Base-by-base conservation (phyloP, 352 stramenopile species). In the Phytophthora ohioensis region DNA sequence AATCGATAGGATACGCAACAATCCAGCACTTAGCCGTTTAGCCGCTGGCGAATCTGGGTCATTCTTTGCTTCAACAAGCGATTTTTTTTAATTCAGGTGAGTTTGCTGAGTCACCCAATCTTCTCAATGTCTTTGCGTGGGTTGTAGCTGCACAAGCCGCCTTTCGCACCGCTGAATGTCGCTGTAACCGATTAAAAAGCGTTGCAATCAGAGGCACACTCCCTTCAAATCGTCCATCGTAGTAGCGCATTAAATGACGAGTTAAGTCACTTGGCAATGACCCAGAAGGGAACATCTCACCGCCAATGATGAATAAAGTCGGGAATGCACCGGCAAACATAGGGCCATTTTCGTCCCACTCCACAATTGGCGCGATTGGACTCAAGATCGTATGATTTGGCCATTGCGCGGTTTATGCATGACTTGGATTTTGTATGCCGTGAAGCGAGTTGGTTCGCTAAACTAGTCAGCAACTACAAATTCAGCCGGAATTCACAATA, bases 171-270 rank as follows among this genome's bases (percentile, higher is more conserved):
- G 41, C 41, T 3, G 6, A 8, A 43, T 62, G 39, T 2, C 41
- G 9, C 3, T 62, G 41, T 13, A 41, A 2, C 9, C 53, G 31
- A 11, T 62, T 52, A 5, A 62, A 62, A 17, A 58, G 7, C n/a
- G 35, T 58, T 27, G 35, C 52, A 1, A 58, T 11, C 2, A 58
- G 36, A 5, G 11, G 38, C 1, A 58, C 5, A 11, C 35, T 12
- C 0, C 11, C 17, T 27, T 47, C 52, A 36, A 58, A 58, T 21
- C 52, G 31, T 9, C 52, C 52, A 58, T 47, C 52, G 7, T 36
- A 58, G 9, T 38, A 58, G 3, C 8, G 35, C 36, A 57, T 46
- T 3, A 32, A 35, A 9, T 57, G 51, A 0, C n/a, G 1, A 3
- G 21, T 35, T 4, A 36, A 47, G n/a, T 47, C 27, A 34, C 6